Evolutionary conservation across 2,329 filamentous ascomycete genomes (phyloP).

Genomic region (Cordyceps javanica): DNA sequence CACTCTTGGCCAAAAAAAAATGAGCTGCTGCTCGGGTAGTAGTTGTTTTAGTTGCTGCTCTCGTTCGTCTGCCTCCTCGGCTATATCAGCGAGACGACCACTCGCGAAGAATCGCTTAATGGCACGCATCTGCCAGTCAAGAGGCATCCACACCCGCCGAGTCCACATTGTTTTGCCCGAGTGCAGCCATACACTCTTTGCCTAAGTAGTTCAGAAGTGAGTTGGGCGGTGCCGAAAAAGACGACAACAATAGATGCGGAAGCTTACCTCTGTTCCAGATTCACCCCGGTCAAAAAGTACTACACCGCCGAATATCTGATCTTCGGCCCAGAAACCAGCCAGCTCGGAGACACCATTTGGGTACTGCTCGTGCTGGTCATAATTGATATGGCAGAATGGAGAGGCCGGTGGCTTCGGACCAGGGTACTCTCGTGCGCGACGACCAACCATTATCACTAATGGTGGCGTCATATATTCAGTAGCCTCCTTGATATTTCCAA

Average conservation of each 20-base stretch:
- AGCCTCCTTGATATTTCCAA: background rate
- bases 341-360: slow-evolving; percentile 14
- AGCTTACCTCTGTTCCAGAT: background rate
- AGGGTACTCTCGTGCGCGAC: background rate
- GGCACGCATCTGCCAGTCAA: background rate
- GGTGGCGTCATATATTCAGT: background rate
- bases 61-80: background rate
- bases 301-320: slow-evolving; percentile 24
- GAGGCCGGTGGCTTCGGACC: background rate
- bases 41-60: background rate
- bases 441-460: background rate
- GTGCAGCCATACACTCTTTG: background rate
- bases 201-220: background rate
- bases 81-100: background rate
- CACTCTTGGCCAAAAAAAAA: background rate
- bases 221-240: too few species aligned
- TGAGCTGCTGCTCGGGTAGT: too few species aligned
- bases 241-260: background rate
- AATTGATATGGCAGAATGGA: background rate
- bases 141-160: background rate
- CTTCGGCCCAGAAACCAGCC: slow-evolving; percentile 24
- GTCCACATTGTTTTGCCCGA: background rate
- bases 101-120: background rate
- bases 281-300: slow-evolving; percentile 21
- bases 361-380: slow-evolving; percentile 23